Base-by-base conservation (phyloP, 257 asterid species). In the Solanum virginianum region DNA sequence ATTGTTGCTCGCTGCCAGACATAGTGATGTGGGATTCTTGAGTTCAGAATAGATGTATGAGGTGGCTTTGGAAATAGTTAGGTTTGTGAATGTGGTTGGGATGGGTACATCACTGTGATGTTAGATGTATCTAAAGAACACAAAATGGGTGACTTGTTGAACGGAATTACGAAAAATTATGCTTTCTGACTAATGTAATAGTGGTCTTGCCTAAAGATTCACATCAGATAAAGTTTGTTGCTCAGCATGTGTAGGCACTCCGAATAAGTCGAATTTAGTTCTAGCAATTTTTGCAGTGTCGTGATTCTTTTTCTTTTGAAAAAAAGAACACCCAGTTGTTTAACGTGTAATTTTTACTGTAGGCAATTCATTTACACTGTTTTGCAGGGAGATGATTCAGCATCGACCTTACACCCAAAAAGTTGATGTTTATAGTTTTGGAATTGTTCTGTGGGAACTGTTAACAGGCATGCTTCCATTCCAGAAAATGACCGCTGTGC, bases 401-500 rank as follows among this genome's bases (percentile, higher is more conserved):
- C 98, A 96, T 60, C 90, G 98, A 94, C 92, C 96, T 26, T 95
- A 95, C 83, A 94, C 97, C 39, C 99, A 95, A 83, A 97, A 97
- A 90, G 98, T 97, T 5, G 99, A 96, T 68, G 98, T 94, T 55
- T 96, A 95, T 85, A 97, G 99, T 91, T 97, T 97, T 49, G 98
- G 99, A 75, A 95, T 97, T 13, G 98, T 97, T 45, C 93, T 97
- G 85, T 97, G 98, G 98, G 98, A 97, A 65, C 96, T 97, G 83
- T 92, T 97, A 68, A 95, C 99, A 8, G 99, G 99, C 63, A 93
- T 93, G 98, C 97, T 95, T 26, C 99, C 98, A 0, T 97, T 97
- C 91, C 95, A 91, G 92, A 94, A 97, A 83, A 95, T 97, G 99
- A 92, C 98, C 3, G 99, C 98, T 54, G 98, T 96, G 22, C 98